Base-by-base conservation (phyloP, 1,139 yeast genomes). In the Blastobotrys aristatus region DNA sequence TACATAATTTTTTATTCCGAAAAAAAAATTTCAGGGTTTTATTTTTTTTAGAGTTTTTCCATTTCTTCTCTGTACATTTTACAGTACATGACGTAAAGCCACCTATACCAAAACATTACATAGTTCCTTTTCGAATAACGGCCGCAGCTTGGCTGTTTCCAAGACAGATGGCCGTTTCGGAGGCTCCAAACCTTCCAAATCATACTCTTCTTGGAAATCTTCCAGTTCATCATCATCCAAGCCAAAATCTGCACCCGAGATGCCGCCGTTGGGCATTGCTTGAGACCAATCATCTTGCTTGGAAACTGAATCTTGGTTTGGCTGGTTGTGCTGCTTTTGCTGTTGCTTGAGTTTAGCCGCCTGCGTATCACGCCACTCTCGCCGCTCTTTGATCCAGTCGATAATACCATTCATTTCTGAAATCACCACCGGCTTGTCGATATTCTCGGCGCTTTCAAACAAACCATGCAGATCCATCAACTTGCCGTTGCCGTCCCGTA, bases 161-260 rank as follows among this genome's bases (percentile, higher is more conserved):
- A 31, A 38, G 17, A 64, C 50, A 14, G 48, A 57, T 3, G 70
- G 70, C 31, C 64, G 54, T 24, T 58, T 56, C 1, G 60, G 59
- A n/a, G 57, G 50, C 32, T 35, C 48, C 46, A 26, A 29, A 16
- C 65, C 71, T 13, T 64, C 63, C 43, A 66, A 52, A 21, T 62
- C 55, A 30, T 53, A 30, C 53, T 57, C 40, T 44, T 45, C 47
- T 33, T 56, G 53, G 26, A 55, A 35, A 24, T 55, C 59, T 20
- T 53, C 63, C 32, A 61, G 56, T 37, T 67, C 71, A 4, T 60
- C 59, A 26, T 70, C 73, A 47, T 75, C 72, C 4, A 84, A 57
- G 0, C 94, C 95, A 55, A 83, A 75, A 35, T 76, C 82, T 5
- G 70, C 64, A 16, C 73, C 68, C 17, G 70, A 72, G 31, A 74